Conservation (phyloP, 768 basidiomycete species). For the Rhizopogon vesiculosus region DNA sequence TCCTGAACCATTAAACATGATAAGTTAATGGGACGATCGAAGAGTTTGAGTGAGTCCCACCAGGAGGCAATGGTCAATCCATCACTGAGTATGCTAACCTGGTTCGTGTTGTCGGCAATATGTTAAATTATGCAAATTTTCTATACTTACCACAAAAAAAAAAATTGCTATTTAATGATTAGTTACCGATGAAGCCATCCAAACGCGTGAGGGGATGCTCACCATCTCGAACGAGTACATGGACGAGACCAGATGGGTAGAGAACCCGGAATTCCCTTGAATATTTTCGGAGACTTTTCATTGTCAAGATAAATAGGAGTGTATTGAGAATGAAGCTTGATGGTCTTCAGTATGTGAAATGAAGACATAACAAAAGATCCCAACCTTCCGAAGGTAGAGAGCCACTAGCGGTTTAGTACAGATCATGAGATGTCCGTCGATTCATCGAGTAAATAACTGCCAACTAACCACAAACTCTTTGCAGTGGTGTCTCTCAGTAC, state of each 20-base stretch:
- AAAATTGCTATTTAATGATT: not conserved
- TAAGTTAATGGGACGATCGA: not conserved
- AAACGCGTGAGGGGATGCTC: not conserved
- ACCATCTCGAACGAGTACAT: constrained; percentile 5
- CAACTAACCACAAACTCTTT: not conserved
- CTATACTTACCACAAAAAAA: not conserved
- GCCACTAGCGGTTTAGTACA: constrained; percentile 3
- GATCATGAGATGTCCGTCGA: not conserved
- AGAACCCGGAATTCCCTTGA: not conserved
- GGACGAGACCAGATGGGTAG: constrained; percentile 2
- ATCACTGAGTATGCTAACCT: constrained; percentile 4
- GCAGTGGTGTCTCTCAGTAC: not conserved
- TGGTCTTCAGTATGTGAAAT: not conserved
- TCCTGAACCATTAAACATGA: constrained; percentile 5
- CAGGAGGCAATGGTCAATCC: constrained; percentile 7
- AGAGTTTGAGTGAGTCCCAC: constrained; percentile 2
- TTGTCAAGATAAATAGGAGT: constrained; percentile 3
- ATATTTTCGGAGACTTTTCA: constrained; percentile 6
- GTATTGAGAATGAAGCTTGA: constrained; percentile 2
- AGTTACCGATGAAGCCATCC: not conserved
- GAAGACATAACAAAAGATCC: not conserved
- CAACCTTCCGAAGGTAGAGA: constrained; percentile 3
- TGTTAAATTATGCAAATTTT: too few relatives aligned
- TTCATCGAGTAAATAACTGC: not conserved
- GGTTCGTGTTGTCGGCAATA: not conserved